Evolutionary conservation across 345 rosid genomes (phyloP).

Genomic region (Eucalyptus polybractea): DNA sequence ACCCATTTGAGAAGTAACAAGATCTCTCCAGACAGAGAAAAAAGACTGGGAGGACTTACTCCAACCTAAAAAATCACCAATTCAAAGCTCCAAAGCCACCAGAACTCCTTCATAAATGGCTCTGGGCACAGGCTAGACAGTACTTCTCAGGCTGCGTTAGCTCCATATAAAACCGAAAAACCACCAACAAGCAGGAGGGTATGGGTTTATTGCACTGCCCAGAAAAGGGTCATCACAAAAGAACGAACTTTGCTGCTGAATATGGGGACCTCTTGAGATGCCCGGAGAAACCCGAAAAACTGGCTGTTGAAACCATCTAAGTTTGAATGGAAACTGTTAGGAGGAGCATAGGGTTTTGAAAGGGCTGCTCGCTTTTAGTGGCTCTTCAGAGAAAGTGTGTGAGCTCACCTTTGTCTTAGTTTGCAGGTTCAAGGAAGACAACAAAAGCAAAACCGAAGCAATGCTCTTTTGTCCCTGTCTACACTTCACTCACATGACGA

Average conservation of each 20-base stretch:
- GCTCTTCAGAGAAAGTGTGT: background rate
- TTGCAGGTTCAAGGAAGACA: background rate
- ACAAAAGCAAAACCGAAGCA: background rate
- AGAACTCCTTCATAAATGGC: background rate
- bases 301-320: background rate
- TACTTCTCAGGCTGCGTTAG: background rate
- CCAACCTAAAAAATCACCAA: background rate
- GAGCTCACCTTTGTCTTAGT: background rate
- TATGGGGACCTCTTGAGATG: background rate
- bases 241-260: background rate
- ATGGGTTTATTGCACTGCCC: background rate
- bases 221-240: background rate
- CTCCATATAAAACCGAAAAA: background rate
- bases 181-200: background rate
- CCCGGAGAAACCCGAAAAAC: background rate
- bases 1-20: conserved; percentile 33
- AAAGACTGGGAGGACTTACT: background rate
- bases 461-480: background rate
- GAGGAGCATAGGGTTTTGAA: background rate
- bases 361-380: background rate
- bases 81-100: background rate
- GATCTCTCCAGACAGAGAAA: background rate
- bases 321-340: background rate
- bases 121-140: background rate
- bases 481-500: background rate